Evolutionary conservation across 257 asterid genomes (phyloP).

Genomic region (Nicotiana tabacum): DNA sequence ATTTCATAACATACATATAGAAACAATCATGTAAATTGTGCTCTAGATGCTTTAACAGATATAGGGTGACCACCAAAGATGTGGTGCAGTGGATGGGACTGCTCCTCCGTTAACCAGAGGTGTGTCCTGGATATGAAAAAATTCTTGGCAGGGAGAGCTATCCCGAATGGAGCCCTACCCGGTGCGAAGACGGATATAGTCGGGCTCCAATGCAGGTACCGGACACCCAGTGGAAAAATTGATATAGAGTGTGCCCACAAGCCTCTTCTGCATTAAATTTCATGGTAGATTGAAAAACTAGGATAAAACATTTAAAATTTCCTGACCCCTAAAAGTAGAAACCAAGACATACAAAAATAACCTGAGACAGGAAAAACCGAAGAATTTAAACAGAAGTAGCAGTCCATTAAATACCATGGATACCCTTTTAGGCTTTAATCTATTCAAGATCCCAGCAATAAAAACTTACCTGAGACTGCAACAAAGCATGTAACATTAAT

Average conservation of each 20-base stretch:
- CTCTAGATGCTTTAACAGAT: background rate
- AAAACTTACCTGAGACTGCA: background rate
- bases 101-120: too few relatives aligned
- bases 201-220: too few relatives aligned
- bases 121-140: too few relatives aligned
- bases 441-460: background rate
- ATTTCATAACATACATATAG: background rate
- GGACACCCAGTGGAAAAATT: too few relatives aligned
- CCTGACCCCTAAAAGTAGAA: background rate
- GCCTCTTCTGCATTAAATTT: background rate
- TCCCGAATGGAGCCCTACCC: too few relatives aligned
- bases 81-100: too few relatives aligned
- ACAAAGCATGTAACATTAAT: background rate
- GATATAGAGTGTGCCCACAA: background rate
- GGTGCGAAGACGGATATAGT: too few relatives aligned
- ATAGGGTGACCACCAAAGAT: background rate
- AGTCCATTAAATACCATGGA: background rate
- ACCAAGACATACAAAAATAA: background rate
- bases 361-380: background rate
- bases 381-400: background rate
- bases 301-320: background rate
- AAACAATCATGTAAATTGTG: background rate
- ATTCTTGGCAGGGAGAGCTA: too few relatives aligned
- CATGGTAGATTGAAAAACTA: background rate
- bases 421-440: background rate